Conservation (phyloP, 2,329 filamentous ascomycete species). For the Aspergillus udagawae region DNA sequence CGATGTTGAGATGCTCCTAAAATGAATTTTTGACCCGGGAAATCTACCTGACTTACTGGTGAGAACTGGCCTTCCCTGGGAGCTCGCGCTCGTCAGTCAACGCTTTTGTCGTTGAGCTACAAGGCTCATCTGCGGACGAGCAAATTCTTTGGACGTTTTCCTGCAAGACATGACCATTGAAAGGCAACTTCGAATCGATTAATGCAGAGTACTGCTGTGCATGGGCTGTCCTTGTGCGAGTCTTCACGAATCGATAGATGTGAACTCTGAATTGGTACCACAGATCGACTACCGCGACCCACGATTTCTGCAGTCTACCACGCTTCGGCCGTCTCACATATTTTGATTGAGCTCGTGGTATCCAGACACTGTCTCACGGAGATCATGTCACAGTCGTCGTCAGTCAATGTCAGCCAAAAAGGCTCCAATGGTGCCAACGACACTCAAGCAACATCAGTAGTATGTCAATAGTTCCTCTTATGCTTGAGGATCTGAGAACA, state of each 20-base stretch:
- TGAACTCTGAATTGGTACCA: neutral
- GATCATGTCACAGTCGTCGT: constrained; percentile 4
- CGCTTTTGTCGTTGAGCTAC: neutral
- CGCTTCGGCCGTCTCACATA: neutral
- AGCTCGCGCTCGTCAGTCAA: neutral
- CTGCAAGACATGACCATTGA: neutral
- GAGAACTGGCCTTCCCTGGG: neutral
- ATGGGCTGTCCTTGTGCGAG: no score
- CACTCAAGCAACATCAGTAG: neutral
- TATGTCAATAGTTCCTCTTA: neutral
- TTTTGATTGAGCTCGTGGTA: neutral
- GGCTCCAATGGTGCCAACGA: neutral
- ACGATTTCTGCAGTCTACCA: neutral
- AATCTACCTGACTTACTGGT: neutral
- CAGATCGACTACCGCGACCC: neutral
- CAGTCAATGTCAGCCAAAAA: neutral
- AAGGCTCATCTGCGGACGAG: neutral
- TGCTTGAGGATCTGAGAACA: neutral
- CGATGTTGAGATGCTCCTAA: neutral
- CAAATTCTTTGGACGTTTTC: neutral
- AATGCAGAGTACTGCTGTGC: no score
- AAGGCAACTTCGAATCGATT: neutral
- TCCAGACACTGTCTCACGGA: neutral
- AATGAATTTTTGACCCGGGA: neutral
- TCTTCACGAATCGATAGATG: no score